phyloP scores from a whole-genome alignment of 1,284 basidiomycete species.

The Fomitopsis pinicola region DNA sequence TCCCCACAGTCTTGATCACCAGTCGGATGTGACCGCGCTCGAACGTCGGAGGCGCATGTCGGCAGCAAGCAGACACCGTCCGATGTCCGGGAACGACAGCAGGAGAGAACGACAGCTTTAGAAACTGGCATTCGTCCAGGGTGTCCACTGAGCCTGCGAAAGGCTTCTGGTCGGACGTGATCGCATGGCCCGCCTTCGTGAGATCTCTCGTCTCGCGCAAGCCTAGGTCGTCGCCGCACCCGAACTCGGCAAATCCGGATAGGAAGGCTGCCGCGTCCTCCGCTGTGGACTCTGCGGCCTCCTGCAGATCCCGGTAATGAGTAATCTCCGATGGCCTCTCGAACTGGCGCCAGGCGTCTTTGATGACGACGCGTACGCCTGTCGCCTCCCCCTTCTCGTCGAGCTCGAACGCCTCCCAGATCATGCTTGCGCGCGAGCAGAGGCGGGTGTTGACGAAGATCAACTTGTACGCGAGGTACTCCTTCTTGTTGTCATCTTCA shows the following conservation, averaged over 20 bases:
- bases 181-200: background rate
- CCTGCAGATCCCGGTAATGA: background rate
- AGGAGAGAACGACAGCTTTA: background rate
- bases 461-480: conserved; percentile 9
- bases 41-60: background rate
- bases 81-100: background rate
- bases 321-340: background rate
- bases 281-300: background rate
- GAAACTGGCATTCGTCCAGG: background rate
- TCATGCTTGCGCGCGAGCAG: conserved; percentile 5
- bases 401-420: conserved; percentile 2
- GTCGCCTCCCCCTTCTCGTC: background rate
- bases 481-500: background rate
- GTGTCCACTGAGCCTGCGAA: background rate
- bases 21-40: background rate
- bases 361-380: background rate
- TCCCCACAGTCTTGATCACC: background rate
- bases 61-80: background rate
- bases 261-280: background rate
- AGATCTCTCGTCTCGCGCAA: background rate
- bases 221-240: background rate
- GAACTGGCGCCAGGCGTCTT: conserved; percentile 1
- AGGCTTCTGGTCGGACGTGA: background rate
- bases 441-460: conserved; percentile 9
- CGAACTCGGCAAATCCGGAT: background rate